A percentile compares a stretch with the other conserved stretches of the same genome.
phyloP scores from a whole-genome alignment of 2,329 filamentous ascomycete species.

The Epichloe sp. region DNA sequence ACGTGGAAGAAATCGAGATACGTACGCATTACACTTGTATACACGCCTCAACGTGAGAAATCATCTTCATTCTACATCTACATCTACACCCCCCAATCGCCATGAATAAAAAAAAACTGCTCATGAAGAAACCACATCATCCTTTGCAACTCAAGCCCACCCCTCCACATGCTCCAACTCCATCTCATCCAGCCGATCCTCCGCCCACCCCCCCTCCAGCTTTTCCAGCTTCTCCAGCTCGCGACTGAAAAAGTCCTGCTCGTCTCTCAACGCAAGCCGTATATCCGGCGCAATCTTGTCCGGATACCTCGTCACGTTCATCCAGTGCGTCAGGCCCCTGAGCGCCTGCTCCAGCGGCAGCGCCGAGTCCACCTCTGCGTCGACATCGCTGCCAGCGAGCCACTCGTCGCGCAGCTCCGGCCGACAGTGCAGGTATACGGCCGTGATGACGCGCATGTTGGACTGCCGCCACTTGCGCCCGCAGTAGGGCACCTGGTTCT shows the following conservation, averaged over 20 bases:
- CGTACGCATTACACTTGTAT: no score
- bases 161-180: constrained; percentile 21
- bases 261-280: constrained; percentile 49
- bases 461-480: constrained; percentile 95
- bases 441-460: constrained; percentile 98
- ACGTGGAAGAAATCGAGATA: no score
- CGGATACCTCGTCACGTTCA: constrained; percentile 72
- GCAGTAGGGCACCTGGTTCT: constrained; percentile 95
- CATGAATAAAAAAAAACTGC: not conserved
- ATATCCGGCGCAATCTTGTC: constrained; percentile 56
- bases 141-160: constrained; percentile 8
- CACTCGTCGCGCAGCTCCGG: constrained; percentile 92
- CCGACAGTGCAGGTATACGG: constrained; percentile 85
- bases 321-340: constrained; percentile 84
- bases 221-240: constrained; percentile 61
- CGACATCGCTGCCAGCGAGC: constrained; percentile 81
- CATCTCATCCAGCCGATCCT: constrained; percentile 23
- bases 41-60: no score
- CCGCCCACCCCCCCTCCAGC: constrained; percentile 27
- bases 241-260: constrained; percentile 66
- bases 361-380: constrained; percentile 86
- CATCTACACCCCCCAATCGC: not conserved
- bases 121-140: not conserved
- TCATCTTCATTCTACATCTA: not conserved
- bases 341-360: constrained; percentile 85